Conservation (phyloP, 1,284 basidiomycete species). For the Ustilago shanxiensis region DNA sequence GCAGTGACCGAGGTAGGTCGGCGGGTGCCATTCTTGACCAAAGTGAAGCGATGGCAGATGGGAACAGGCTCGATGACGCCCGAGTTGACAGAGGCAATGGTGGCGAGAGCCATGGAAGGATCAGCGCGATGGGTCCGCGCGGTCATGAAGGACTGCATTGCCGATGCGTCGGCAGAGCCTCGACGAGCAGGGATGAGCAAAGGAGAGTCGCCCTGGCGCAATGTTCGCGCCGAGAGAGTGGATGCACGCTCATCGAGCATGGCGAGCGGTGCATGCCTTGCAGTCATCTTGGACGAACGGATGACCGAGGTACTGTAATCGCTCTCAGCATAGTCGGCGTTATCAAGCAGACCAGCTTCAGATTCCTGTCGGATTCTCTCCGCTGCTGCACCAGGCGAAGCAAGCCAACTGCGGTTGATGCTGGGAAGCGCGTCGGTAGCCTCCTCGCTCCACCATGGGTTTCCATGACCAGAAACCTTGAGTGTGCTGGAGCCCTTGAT, state of each 20-base stretch:
- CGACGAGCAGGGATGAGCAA: constrained; percentile 44
- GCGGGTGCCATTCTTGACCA: constrained; percentile 64
- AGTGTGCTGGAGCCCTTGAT: constrained; percentile 55
- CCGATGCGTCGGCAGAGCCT: constrained; percentile 37
- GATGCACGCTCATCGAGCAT: constrained; percentile 48
- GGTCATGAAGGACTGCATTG: constrained; percentile 56
- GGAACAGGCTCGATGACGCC: constrained; percentile 34
- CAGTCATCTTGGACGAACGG: constrained; percentile 54
- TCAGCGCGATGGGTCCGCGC: constrained; percentile 54
- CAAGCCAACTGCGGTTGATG: constrained; percentile 57
- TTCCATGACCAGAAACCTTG: constrained; percentile 65
- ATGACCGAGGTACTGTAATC: constrained; percentile 66
- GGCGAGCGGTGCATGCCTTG: constrained; percentile 44
- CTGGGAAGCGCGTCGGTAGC: constrained; percentile 49
- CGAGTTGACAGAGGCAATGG: constrained; percentile 54
- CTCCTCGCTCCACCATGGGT: constrained; percentile 66
- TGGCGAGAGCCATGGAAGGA: constrained; percentile 57
- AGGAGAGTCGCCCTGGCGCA: constrained; percentile 43
- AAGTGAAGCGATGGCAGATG: constrained; percentile 63
- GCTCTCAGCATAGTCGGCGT: constrained; percentile 48
- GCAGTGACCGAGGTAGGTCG: constrained; percentile 49
- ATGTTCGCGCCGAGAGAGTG: constrained; percentile 47
- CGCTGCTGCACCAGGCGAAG: constrained; percentile 43
- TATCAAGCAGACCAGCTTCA: constrained; percentile 38
- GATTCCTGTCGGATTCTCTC: constrained; percentile 50